phyloP scores from a whole-genome alignment of 2,329 filamentous ascomycete species.

The Hypoxylon rubiginosum region DNA sequence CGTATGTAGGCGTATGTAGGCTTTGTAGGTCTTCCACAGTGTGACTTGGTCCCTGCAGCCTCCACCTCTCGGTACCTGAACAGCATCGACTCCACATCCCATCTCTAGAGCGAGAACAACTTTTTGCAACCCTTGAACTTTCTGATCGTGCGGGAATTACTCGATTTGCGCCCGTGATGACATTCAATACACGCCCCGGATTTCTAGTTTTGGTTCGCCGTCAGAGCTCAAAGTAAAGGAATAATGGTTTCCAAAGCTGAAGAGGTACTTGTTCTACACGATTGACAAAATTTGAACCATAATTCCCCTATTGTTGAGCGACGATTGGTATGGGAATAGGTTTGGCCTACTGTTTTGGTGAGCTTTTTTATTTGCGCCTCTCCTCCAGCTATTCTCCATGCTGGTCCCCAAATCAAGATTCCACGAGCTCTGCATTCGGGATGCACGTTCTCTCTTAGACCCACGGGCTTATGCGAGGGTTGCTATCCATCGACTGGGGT shows the following conservation, averaged over 20 bases:
- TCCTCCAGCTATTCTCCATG: constrained; percentile 12
- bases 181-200: constrained; percentile 34
- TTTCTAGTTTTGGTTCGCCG: constrained; percentile 26
- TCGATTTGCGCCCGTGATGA: constrained; percentile 41
- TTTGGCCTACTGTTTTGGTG: constrained; percentile 25
- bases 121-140: constrained; percentile 32
- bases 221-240: constrained; percentile 31
- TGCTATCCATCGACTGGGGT: constrained; percentile 36
- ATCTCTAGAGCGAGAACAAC: constrained; percentile 35
- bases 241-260: constrained; percentile 28
- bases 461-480: constrained; percentile 42
- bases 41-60: constrained; percentile 38
- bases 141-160: constrained; percentile 45
- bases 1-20: not conserved
- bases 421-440: constrained; percentile 41
- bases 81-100: constrained; percentile 40
- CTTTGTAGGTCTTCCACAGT: constrained; percentile 27
- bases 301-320: constrained; percentile 4
- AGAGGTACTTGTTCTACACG: constrained; percentile 28
- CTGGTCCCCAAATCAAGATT: constrained; percentile 43
- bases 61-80: constrained; percentile 44
- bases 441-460: constrained; percentile 36
- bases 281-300: constrained; percentile 27
- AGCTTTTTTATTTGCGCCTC: constrained; percentile 28
- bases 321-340: constrained; percentile 29